Percentiles rank a stretch among this genome's conserved stretches.
Conservation (phyloP, 2,329 filamentous ascomycete genomes). For the Hymenoscyphus fructigenus region DNA sequence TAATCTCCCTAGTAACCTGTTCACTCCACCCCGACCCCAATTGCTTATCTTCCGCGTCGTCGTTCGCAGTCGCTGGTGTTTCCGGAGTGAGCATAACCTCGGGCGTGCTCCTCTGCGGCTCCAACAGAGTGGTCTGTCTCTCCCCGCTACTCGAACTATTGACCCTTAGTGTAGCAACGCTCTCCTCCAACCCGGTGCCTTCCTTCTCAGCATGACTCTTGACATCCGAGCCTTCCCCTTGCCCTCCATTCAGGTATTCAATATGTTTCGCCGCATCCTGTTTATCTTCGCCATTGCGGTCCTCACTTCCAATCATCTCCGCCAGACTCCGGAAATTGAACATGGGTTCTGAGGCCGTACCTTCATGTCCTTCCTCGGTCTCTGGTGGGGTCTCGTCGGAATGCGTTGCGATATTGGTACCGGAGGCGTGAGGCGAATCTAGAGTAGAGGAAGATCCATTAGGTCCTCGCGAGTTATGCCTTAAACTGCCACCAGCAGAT, state of each 20-base stretch:
- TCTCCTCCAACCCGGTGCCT: constrained; percentile 25
- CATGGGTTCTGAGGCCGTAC: constrained; percentile 67
- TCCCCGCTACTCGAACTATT: constrained; percentile 11
- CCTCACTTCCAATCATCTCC: constrained; percentile 73
- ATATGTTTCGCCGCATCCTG: constrained; percentile 29
- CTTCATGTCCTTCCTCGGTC: constrained; percentile 49
- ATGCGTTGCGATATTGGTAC: constrained; percentile 46
- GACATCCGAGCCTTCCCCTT: constrained; percentile 18
- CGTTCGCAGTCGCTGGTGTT: constrained; percentile 24
- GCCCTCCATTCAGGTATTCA: constrained; percentile 26
- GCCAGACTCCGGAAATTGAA: constrained; percentile 90
- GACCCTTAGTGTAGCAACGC: constrained; percentile 31
- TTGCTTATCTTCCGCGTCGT: constrained; percentile 31
- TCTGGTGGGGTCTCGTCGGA: constrained; percentile 43
- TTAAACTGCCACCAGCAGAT: constrained; percentile 52
- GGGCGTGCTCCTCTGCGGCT: constrained; percentile 26
- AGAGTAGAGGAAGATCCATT: constrained; percentile 44
- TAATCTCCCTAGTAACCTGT: constrained; percentile 22
- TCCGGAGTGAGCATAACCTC: constrained; percentile 34
- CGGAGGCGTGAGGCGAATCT: constrained; percentile 55
- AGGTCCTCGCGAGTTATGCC: constrained; percentile 34
- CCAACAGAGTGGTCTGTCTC: constrained; percentile 18
- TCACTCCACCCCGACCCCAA: constrained; percentile 27
- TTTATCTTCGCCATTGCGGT: constrained; percentile 43
- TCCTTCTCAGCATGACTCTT: constrained; percentile 13